Evolutionary conservation across 2,329 filamentous ascomycete genomes (phyloP).

Genomic region (Neonectria hederae): DNA sequence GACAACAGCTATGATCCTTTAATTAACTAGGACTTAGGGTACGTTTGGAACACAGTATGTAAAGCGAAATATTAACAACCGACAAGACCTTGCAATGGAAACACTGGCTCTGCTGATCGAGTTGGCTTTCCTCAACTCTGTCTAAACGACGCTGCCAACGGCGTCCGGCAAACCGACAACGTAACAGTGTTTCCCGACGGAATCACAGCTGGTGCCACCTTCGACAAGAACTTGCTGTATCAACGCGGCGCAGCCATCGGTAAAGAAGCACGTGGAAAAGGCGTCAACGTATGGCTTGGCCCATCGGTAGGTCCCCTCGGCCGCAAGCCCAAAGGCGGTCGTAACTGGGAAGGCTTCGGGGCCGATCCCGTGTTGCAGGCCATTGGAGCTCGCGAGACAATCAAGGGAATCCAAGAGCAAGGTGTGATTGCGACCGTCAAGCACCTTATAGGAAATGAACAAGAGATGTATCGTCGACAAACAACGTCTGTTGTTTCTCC

Average conservation of each 20-base stretch:
- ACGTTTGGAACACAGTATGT: not conserved
- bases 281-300: conserved; percentile 75
- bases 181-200: conserved; percentile 81
- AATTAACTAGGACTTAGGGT: conserved; percentile 28
- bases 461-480: conserved; percentile 67
- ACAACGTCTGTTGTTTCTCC: conserved; percentile 33
- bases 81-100: conserved; percentile 73
- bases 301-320: conserved; percentile 77
- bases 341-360: conserved; percentile 81
- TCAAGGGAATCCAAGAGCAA: conserved; percentile 73
- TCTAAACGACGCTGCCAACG: conserved; percentile 76
- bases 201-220: conserved; percentile 80
- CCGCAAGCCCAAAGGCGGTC: conserved; percentile 75
- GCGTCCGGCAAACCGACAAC: conserved; percentile 77
- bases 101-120: conserved; percentile 75
- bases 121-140: conserved; percentile 78
- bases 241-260: conserved; percentile 74
- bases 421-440: conserved; percentile 67
- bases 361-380: conserved; percentile 78
- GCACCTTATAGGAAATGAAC: conserved; percentile 65
- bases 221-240: conserved; percentile 77
- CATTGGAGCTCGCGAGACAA: conserved; percentile 79
- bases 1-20: fast-evolving
- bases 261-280: conserved; percentile 77
- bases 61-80: conserved; percentile 3